Conservation (phyloP, 768 basidiomycete species). For the Boletus edulis region DNA sequence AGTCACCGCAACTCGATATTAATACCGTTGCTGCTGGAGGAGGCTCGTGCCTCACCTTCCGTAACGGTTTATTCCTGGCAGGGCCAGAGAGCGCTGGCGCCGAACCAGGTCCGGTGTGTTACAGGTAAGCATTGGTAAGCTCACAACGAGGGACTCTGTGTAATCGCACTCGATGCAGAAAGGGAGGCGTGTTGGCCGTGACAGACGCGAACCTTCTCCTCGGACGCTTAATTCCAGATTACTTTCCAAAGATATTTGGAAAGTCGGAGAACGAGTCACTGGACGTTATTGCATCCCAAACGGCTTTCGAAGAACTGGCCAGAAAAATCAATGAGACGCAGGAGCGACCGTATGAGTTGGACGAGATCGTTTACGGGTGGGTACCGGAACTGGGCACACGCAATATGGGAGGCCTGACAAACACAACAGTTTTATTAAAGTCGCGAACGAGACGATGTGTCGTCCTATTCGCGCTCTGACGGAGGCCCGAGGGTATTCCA, state of each 20-base stretch:
- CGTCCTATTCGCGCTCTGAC: constrained; percentile 89
- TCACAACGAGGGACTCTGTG: accelerated
- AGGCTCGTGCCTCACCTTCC: constrained; percentile 84
- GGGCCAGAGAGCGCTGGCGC: constrained; percentile 95
- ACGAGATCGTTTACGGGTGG: constrained; percentile 89
- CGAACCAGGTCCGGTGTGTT: constrained; percentile 91
- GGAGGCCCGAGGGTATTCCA: constrained; percentile 84
- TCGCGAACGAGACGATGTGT: constrained; percentile 96
- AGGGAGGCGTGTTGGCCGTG: constrained; percentile 88
- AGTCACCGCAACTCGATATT: constrained; percentile 91
- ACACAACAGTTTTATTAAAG: constrained; percentile 79
- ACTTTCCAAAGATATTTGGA: constrained; percentile 95
- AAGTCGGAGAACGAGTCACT: constrained; percentile 82
- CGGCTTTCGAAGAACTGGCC: constrained; percentile 66
- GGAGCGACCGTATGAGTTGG: constrained; percentile 58
- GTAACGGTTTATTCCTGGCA: constrained; percentile 86
- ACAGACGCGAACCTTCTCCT: constrained; percentile 92
- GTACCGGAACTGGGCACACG: constrained; percentile 14
- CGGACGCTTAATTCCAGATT: constrained; percentile 84
- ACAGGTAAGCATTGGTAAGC: constrained; percentile 51
- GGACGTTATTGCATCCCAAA: constrained; percentile 67
- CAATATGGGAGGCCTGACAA: not conserved
- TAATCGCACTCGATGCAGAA: constrained; percentile 41
- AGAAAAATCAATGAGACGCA: constrained; percentile 67
- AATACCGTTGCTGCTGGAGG: constrained; percentile 97